Conservation (phyloP, 2,329 filamentous ascomycete species). For the Ceratocystis cacaofunesta region DNA sequence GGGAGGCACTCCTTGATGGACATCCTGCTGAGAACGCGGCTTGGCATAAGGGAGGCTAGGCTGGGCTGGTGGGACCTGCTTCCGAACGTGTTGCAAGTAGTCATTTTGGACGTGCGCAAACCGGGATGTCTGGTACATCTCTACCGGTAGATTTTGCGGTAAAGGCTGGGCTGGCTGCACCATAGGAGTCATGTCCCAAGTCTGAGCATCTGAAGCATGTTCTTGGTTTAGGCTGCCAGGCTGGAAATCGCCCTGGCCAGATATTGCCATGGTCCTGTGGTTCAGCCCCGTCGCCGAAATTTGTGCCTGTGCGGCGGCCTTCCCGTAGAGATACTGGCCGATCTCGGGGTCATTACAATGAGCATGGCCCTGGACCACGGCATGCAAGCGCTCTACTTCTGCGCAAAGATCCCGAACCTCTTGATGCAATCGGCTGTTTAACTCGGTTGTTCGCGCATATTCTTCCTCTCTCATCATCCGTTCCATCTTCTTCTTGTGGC, state of each 20-base stretch:
- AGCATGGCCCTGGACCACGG: neutral
- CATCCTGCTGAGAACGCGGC: too few relatives aligned
- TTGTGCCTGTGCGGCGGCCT: neutral
- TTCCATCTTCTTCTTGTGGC: neutral
- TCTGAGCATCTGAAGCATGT: neutral
- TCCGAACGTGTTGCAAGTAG: too few relatives aligned
- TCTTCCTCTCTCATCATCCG: neutral
- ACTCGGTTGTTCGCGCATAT: neutral
- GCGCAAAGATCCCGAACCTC: neutral
- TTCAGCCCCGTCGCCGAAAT: neutral
- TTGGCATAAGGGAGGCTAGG: too few relatives aligned
- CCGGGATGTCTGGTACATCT: neutral
- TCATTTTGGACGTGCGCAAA: neutral
- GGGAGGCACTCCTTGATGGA: too few relatives aligned
- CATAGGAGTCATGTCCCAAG: neutral
- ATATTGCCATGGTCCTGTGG: neutral
- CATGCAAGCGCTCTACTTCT: neutral
- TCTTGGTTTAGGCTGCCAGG: neutral
- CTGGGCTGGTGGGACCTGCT: too few relatives aligned
- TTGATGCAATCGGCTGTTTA: neutral
- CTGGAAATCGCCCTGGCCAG: neutral
- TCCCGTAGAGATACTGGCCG: neutral
- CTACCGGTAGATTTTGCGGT: neutral
- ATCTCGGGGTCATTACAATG: neutral
- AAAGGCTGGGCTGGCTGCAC: neutral